Base-by-base conservation (phyloP, 139 green algal genomes). In the Chlorella vulgaris region DNA sequence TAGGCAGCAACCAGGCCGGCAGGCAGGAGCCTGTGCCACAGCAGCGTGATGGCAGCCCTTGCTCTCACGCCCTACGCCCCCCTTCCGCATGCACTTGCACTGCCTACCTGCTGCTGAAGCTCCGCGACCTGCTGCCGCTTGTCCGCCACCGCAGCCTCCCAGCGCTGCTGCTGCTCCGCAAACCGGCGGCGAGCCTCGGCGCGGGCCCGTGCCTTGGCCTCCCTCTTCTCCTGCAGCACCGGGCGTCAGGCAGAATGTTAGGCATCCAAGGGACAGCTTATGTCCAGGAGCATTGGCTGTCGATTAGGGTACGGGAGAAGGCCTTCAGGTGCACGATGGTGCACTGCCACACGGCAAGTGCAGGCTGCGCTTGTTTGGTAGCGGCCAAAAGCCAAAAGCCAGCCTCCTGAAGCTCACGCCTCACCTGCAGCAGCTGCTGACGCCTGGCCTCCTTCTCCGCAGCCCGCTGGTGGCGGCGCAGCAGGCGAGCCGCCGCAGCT, bases 101-200 rank as follows among this genome's bases (percentile, higher is more conserved):
- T 33, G 10, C 50, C 13, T 38, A 79, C 73, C 73, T 70, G 74
- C 29, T 40, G 24, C 58, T 86, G 62, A 7, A 86, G 35, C 28
- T 69, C 76, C 7, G 51, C 82, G 15, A 80, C 50, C 42, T 82
- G 40, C 31, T 39, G 26, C 73, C 74, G 36, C 43, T 66, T 77
- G 65, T 86, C 76, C 8, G n/a, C 68, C 60, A 86, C 63, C 38
- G 74, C 74, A 36, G 67, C 63, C 63, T 86, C 35, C 82, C 82
- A 86, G 1, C 62, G 62, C 33, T 62, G 43, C 38, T 74, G 43
- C 63, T 73, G 63, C 35, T 86, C 76, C 7, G 74, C 82, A 50
- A 73, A 86, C 28, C 75, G 76, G 10, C 53, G 33, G 36, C 38
- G 47, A 51, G 80, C 76, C 36, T 86, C 82, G 6, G 74, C 76